Evolutionary conservation across 805 yeast species (phyloP).

Genomic region (Zygosaccharomyces siamensis): DNA sequence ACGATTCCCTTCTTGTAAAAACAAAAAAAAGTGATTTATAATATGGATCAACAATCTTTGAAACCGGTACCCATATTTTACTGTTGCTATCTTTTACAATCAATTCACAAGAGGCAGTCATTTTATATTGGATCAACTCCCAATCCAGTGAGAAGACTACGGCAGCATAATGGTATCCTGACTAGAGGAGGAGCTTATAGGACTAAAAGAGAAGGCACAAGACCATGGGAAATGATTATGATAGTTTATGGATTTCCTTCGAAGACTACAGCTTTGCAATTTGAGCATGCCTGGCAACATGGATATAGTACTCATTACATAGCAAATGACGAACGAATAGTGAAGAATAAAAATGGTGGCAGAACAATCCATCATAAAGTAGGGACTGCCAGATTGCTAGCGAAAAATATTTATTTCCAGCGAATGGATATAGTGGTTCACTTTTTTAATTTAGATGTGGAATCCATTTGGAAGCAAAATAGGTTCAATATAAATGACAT

Average conservation of each 20-base stretch:
- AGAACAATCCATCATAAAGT: conserved; percentile 43
- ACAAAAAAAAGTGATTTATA: not conserved
- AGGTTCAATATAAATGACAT: conserved; percentile 13
- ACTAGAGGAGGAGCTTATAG: conserved; percentile 61
- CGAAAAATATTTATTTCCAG: conserved; percentile 42
- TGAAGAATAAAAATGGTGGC: conserved; percentile 37
- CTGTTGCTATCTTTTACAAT: conserved; percentile 66
- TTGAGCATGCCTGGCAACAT: conserved; percentile 86
- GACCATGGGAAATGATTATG: conserved; percentile 72
- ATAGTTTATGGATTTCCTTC: conserved; percentile 70
- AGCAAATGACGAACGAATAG: conserved; percentile 34
- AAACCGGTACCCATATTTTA: conserved; percentile 39
- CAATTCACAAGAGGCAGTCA: conserved; percentile 50
- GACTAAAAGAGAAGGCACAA: conserved; percentile 49
- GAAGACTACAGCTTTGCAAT: conserved; percentile 64
- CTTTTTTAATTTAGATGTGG: conserved; percentile 38
- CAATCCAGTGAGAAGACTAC: conserved; percentile 57
- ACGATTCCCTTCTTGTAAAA: not conserved
- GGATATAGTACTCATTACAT: conserved; percentile 61
- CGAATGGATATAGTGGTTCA: conserved; percentile 44
- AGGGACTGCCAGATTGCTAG: conserved; percentile 44
- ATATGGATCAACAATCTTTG: not conserved
- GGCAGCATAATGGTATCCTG: conserved; percentile 76
- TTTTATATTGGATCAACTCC: conserved; percentile 83
- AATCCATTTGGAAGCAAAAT: conserved; percentile 23